Evolutionary conservation across 2,329 filamentous ascomycete species (phyloP).

Genomic region (Fusarium pseudonygamai): DNA sequence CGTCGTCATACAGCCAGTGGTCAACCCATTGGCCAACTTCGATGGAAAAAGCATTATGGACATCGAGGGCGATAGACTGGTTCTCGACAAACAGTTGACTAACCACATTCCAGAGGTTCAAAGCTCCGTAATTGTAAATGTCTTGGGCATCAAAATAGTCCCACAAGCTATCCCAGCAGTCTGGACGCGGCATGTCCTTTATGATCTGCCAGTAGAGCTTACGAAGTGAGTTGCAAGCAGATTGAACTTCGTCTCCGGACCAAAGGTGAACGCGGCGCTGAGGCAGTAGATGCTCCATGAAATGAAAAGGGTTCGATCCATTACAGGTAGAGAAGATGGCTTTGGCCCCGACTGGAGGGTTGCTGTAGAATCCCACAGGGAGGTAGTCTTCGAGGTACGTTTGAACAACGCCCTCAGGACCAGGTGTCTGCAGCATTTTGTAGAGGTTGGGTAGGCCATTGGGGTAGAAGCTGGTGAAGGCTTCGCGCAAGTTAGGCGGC

Average conservation of each 20-base stretch:
- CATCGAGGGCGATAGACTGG: constrained; percentile 42
- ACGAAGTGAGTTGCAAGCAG: constrained; percentile 52
- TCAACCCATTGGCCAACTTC: constrained; percentile 51
- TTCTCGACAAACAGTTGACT: constrained; percentile 55
- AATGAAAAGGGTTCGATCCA: constrained; percentile 44
- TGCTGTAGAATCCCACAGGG: constrained; percentile 50
- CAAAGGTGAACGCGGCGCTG: constrained; percentile 49
- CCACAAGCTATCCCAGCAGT: constrained; percentile 55
- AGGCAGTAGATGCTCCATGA: constrained; percentile 42
- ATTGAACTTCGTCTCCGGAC: constrained; percentile 52
- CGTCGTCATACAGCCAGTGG: constrained; percentile 45
- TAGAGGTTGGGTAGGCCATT: constrained; percentile 49
- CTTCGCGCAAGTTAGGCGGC: constrained; percentile 36
- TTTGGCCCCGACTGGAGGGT: constrained; percentile 42
- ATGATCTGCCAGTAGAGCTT: constrained; percentile 49
- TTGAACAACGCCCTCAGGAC: constrained; percentile 38
- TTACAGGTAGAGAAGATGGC: constrained; percentile 54
- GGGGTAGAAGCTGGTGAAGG: constrained; percentile 48
- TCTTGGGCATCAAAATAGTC: constrained; percentile 59
- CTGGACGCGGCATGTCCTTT: constrained; percentile 45
- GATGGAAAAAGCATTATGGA: constrained; percentile 38
- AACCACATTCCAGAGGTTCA: constrained; percentile 60
- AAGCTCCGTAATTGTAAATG: constrained; percentile 57
- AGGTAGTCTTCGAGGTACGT: constrained; percentile 51
- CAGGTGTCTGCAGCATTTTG: constrained; percentile 45